Evolutionary conservation across 2,329 filamentous ascomycete species (phyloP).

Genomic region (Diaporthe destruens): DNA sequence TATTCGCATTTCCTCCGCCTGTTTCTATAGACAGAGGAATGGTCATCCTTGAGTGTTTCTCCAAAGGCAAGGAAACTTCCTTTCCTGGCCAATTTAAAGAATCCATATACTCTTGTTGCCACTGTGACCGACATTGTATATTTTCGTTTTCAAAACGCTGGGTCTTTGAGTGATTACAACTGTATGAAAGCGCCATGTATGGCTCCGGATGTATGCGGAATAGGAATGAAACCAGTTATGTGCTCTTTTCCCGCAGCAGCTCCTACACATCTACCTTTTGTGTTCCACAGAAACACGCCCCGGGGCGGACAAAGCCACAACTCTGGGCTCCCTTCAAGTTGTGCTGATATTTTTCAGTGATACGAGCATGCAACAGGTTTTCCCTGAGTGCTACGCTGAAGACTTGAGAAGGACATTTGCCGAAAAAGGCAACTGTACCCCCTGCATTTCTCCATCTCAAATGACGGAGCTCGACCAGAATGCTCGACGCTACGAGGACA

Average conservation of each 20-base stretch:
- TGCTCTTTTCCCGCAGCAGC: not conserved
- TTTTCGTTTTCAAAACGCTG: too few species aligned
- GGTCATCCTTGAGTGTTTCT: too few species aligned
- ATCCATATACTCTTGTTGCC: not conserved
- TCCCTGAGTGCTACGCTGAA: slow-evolving; percentile 48
- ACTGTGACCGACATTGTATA: too few species aligned
- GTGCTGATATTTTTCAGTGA: slow-evolving; percentile 42
- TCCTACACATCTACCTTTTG: not conserved
- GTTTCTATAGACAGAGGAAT: too few species aligned
- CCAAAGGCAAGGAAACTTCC: not conserved
- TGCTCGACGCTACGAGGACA: too few species aligned
- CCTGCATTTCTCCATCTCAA: slow-evolving; percentile 52
- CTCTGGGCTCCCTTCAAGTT: not conserved
- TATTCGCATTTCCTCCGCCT: too few species aligned
- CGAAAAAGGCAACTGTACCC: slow-evolving; percentile 47
- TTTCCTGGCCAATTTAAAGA: too few species aligned
- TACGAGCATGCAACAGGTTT: slow-evolving; percentile 52
- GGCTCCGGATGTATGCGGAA: too few species aligned
- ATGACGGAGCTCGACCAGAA: too few species aligned
- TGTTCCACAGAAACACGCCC: not conserved
- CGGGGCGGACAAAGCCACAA: not conserved
- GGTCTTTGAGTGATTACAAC: too few species aligned
- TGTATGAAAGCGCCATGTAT: too few species aligned
- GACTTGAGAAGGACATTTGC: slow-evolving; percentile 46
- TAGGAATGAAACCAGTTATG: too few species aligned